Percentiles rank a stretch among this genome's conserved stretches.
These are phyloP conservation scores for Carallia pectinifolia DNA, from an alignment of 345 rosid genomes.

Conservation along the genomic window DNA sequence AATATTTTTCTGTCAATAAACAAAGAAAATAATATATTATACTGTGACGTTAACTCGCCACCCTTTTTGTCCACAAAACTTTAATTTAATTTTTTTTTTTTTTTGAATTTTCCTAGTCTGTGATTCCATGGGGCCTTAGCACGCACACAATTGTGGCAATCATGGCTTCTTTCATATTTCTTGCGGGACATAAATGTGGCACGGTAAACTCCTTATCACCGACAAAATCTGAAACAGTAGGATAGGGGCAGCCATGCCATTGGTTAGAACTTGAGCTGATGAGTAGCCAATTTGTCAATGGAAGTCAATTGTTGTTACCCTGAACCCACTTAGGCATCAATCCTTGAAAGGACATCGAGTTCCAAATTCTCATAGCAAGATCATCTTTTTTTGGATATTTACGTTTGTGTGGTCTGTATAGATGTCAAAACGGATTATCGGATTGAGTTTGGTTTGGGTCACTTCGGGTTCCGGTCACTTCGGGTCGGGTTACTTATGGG, in stretches of 20 bases:
- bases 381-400: neutral
- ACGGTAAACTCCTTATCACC: conserved; percentile 21
- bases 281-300: neutral
- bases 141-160: conserved; percentile 1
- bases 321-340: neutral
- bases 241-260: neutral
- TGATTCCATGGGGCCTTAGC: conserved; percentile 6
- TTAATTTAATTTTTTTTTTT: too few relatives aligned
- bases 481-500: too few relatives aligned
- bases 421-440: too few relatives aligned
- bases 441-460: too few relatives aligned
- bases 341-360: conserved; percentile 16
- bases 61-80: too few relatives aligned
- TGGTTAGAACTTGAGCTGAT: neutral
- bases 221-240: conserved; percentile 4
- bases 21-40: too few relatives aligned
- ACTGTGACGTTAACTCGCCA: too few relatives aligned
- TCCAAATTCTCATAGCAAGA: neutral
- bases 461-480: too few relatives aligned
- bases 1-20: too few relatives aligned
- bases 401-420: neutral
- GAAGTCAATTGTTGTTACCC: neutral
- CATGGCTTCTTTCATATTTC: neutral
- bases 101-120: too few relatives aligned
- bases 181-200: conserved; percentile 26